phyloP scores from a whole-genome alignment of 129 eudicot species.

The Flaveria ramosissima region DNA sequence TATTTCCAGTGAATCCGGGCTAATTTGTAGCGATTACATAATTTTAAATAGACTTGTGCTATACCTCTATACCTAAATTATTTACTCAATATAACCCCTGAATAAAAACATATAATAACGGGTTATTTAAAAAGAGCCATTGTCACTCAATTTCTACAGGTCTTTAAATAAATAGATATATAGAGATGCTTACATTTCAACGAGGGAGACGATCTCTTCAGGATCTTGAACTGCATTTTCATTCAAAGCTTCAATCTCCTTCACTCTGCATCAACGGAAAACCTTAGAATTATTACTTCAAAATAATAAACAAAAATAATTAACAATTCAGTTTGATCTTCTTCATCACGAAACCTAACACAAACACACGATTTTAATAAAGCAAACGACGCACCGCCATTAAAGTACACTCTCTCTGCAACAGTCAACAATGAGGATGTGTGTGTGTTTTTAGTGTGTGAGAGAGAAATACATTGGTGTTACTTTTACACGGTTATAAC shows the following conservation, averaged over 20 bases:
- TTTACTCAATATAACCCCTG: too few relatives aligned
- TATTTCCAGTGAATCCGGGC: slow-evolving; percentile 16
- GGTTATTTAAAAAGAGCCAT: background rate
- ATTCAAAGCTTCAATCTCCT: slow-evolving; percentile 42
- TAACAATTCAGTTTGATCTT: background rate
- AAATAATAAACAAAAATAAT: background rate
- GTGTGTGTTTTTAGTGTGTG: slow-evolving; percentile 24
- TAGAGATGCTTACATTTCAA: slow-evolving; percentile 40
- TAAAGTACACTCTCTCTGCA: slow-evolving; percentile 30
- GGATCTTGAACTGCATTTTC: slow-evolving; percentile 52
- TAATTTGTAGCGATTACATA: background rate
- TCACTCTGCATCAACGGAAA: slow-evolving; percentile 17
- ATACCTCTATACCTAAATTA: too few relatives aligned
- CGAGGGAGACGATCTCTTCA: slow-evolving; percentile 36
- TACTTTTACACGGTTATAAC: slow-evolving; percentile 37
- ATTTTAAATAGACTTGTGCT: background rate
- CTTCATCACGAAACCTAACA: background rate
- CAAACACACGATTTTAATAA: background rate
- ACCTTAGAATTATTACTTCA: background rate
- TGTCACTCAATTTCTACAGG: background rate
- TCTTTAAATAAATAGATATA: background rate
- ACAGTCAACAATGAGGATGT: slow-evolving; percentile 27
- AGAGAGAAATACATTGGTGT: slow-evolving; percentile 29
- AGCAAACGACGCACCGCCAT: background rate
- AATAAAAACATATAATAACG: too few relatives aligned